Base-by-base conservation (phyloP, 495 filamentous ascomycete species). In the Neurospora sp. region DNA sequence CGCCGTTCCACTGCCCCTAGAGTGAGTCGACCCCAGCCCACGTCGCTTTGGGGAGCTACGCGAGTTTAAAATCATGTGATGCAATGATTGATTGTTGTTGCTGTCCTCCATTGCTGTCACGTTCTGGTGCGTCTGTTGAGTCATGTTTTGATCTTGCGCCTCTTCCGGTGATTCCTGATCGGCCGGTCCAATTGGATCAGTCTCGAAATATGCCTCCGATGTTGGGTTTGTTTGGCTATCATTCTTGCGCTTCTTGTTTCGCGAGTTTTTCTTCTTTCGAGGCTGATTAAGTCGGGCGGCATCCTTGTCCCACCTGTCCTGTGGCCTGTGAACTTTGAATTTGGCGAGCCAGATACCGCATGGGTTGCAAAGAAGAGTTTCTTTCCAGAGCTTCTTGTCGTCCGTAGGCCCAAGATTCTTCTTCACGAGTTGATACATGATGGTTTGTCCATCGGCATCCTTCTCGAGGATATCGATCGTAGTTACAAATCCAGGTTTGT, bases 281-380 rank as follows among this genome's bases (percentile, higher is more conserved):
- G 82, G 81, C 70, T 86, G 82, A 39, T 82, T 83, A 9, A 86
- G 82, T 12, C 84, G 83, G 47, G 85, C 81, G 35, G 84, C 83
- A 38, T 90, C 86, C 71, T 91, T 91, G 73, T 90, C 90, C 95
- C 95, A 99, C 72, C 90, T 89, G 61, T 93, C 88, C 69, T 89
- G 85, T 2, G 96, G 96, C 8, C 96, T 88, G 86, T 97, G 97
- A 39, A 80, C 85, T 77, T 92, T 94, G 78, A 90, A 92, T 75
- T 97, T 97, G 53, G 90, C 88, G 72, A 98, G 88, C 94, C 94
- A 99, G 40, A 99, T 87, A 16, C 96, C 96, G 77, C 96, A 99
- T 75, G 96, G 94, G 82, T 99, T 99, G 84, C 96, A 99, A 35
- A 98, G 87, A 22, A 92, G 83, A 39, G 93, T 84, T 71, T 91